These are phyloP conservation scores for Penicillium goetzii DNA, from an alignment of 495 filamentous ascomycete genomes.

Conservation along the genomic window DNA sequence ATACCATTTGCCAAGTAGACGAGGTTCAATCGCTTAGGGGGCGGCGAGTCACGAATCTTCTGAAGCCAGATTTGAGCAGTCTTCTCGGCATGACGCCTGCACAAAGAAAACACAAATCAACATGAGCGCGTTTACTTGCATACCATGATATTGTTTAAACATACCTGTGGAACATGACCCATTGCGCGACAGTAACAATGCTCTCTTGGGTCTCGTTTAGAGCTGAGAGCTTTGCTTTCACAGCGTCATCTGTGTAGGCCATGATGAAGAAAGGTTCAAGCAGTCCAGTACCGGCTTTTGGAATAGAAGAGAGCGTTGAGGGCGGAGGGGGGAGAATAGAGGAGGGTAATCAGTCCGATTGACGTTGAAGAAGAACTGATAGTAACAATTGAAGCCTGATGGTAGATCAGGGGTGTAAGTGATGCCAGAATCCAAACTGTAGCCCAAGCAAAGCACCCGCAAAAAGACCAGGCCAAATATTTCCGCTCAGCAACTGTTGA, in stretches of 20 bases:
- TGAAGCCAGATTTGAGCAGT: conserved; percentile 89
- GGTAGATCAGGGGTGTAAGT: not conserved
- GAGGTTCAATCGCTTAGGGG: conserved; percentile 83
- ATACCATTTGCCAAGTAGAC: conserved; percentile 95
- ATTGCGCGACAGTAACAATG: conserved; percentile 94
- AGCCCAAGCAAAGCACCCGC: not conserved
- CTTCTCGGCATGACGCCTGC: conserved; percentile 83
- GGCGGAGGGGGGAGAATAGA: not conserved
- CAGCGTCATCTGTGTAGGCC: conserved; percentile 93
- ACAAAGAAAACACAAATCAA: conserved; percentile 1
- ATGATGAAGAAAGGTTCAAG: conserved; percentile 48
- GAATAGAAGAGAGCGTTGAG: not conserved
- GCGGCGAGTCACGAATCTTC: conserved; percentile 79
- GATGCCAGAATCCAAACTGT: not conserved
- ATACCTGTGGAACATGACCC: conserved; percentile 99
- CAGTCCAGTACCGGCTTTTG: no score
- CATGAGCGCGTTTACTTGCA: conserved; percentile 29
- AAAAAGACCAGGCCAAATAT: conserved; percentile 3
- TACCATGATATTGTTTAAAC: conserved; percentile 19
- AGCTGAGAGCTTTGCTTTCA: conserved; percentile 89
- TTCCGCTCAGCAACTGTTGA: conserved; percentile 4
- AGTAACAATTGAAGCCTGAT: conserved; percentile 10
- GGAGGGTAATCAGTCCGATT: conserved; percentile 11
- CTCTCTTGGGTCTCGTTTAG: conserved; percentile 96
- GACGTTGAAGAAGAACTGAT: not conserved